Base-by-base conservation (phyloP, 2,329 filamentous ascomycete genomes). In the Thielaviopsis euricoi region DNA sequence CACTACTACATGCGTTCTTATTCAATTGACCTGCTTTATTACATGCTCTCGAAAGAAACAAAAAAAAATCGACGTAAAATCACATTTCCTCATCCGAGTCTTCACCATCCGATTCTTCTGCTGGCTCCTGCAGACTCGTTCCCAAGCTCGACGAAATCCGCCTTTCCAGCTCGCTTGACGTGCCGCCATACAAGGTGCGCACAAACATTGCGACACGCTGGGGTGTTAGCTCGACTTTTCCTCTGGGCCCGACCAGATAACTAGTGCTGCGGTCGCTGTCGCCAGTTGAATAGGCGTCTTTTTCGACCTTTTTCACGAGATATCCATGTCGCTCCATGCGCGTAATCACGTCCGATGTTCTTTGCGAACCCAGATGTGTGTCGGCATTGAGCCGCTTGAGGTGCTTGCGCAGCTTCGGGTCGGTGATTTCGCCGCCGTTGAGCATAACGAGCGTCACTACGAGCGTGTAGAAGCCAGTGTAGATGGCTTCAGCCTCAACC, bases 261-360 rank as follows among this genome's bases (percentile, higher is more conserved):
- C 87, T 89, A 7, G 89, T 76, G 2, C 80, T 76, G 62, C 91
- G 83, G 43, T 95, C 87, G 1, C 81, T 82, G 19, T 55, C 53
- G 12, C 33, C 54, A 1, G 25, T 19, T 29, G 73, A 64, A 4
- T 71, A 70, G 67, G 66, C 67, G 13, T 74, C 74, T 51, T 72
- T 79, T 64, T 96, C 89, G 21, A 83, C 78, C 54, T 83, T 77
- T 62, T 81, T 86, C 40, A 89, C 76, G 2, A 98, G 73, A 66
- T 98, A 98, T 0, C 86, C 87, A 57, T 97, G 89, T 62, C 79
- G 84, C 62, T 84, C 78, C 74, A 97, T 83, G 55, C 80, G 79
- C 63, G 83, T 80, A 13, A 97, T 71, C 2, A 91, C 73, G 56
- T 81, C 76, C 6, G 94, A 86, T 1, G 87, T 94, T 65, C 81